A percentile compares a stretch with the other conserved stretches of the same genome.
These are phyloP conservation scores for Mrakiaceae sp. DNA, from an alignment of 1,284 basidiomycete species.

Conservation along the genomic window DNA sequence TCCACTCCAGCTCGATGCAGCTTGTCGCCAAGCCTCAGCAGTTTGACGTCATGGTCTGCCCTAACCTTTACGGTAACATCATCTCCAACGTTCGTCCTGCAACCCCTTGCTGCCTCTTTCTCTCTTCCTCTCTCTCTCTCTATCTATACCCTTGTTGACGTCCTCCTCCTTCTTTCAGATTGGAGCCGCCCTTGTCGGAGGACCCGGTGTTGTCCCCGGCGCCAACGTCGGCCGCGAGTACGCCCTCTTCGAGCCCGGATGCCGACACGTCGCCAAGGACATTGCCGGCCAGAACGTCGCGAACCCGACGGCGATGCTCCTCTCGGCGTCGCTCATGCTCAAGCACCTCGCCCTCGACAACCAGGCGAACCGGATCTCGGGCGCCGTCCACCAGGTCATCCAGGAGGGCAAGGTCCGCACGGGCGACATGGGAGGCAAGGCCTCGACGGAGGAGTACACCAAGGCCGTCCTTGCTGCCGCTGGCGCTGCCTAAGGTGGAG, in stretches of 20 bases:
- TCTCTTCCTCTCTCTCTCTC: too few species aligned
- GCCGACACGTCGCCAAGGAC: conserved; percentile 95
- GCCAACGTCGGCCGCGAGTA: conserved; percentile 98
- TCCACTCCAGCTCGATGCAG: conserved; percentile 73
- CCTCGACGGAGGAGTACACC: conserved; percentile 79
- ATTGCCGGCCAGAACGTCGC: conserved; percentile 97
- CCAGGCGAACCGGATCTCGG: conserved; percentile 89
- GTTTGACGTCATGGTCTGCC: conserved; percentile 80
- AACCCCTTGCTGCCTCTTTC: background rate
- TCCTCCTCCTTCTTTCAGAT: conserved; percentile 38
- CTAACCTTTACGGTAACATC: conserved; percentile 75
- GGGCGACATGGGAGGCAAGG: conserved; percentile 81
- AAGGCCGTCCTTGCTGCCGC: conserved; percentile 54
- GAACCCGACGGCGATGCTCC: conserved; percentile 96
- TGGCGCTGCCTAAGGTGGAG: too few species aligned
- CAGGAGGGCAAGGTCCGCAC: conserved; percentile 89
- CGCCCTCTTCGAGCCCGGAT: conserved; percentile 97
- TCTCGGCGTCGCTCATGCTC: conserved; percentile 97
- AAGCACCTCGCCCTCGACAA: conserved; percentile 85
- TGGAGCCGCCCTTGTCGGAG: conserved; percentile 94
- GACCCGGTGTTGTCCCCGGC: conserved; percentile 93
- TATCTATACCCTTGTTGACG: too few species aligned
- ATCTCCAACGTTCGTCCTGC: conserved; percentile 56
- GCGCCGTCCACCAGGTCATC: conserved; percentile 87
- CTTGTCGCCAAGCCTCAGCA: conserved; percentile 88